A percentile compares a stretch with the other conserved stretches of the same genome.
phyloP scores from a whole-genome alignment of 2,329 filamentous ascomycete genomes.

The Cordyceps farinosa region DNA sequence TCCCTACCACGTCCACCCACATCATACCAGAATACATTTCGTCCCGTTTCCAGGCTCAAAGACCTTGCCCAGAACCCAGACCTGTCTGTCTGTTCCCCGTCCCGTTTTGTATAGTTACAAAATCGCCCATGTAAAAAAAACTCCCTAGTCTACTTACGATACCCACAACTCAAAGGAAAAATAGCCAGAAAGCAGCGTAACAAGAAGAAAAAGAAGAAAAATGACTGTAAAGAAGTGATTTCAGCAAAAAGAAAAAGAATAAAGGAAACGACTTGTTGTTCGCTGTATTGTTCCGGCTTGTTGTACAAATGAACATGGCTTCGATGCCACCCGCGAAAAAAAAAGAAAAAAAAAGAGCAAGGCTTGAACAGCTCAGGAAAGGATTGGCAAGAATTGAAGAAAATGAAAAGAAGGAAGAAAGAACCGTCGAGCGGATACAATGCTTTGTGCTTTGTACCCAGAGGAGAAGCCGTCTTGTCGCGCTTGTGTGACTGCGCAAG shows the following conservation, averaged over 20 bases:
- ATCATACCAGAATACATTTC: no score
- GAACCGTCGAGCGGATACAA: neutral
- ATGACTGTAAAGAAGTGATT: neutral
- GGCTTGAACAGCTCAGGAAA: neutral
- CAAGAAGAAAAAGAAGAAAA: constrained; percentile 8
- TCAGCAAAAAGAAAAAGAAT: neutral
- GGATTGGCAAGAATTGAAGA: constrained; percentile 1
- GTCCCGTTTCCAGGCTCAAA: no score
- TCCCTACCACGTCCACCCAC: no score
- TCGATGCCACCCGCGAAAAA: neutral
- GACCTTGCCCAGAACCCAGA: no score
- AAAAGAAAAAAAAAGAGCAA: neutral
- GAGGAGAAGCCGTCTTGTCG: neutral
- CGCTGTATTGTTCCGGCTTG: constrained; percentile 7
- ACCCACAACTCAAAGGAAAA: neutral
- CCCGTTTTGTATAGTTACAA: no score
- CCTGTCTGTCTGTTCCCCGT: no score
- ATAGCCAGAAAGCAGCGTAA: neutral
- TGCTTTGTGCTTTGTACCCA: neutral
- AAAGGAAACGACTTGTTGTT: constrained; percentile 3
- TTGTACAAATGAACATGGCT: constrained; percentile 7
- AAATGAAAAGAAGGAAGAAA: no score
- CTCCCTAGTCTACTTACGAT: no score
- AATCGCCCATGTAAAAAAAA: no score
- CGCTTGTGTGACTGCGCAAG: neutral